Evolutionary conservation across 768 basidiomycete genomes (phyloP).

Genomic region (Naganishia onofrii): DNA sequence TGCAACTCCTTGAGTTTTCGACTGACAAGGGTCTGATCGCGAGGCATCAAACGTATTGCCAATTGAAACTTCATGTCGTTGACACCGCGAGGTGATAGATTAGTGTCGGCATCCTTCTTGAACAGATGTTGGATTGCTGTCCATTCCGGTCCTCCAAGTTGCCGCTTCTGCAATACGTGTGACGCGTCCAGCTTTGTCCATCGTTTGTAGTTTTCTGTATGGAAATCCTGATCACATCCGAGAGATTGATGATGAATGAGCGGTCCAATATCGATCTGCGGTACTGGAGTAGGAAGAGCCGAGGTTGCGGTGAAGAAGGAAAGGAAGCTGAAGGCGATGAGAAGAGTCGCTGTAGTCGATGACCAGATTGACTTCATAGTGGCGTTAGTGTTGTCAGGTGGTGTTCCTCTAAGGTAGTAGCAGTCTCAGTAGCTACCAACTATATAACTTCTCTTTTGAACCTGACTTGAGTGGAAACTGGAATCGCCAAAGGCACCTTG

Average conservation of each 20-base stretch:
- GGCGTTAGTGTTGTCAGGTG: background rate
- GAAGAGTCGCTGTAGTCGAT: background rate
- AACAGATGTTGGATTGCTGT: background rate
- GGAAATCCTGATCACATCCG: background rate
- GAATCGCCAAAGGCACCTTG: too few relatives aligned
- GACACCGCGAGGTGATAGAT: background rate
- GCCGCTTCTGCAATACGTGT: background rate
- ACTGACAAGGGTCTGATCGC: background rate
- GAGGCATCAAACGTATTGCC: background rate
- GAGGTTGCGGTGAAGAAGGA: background rate
- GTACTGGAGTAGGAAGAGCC: background rate
- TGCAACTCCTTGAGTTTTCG: background rate
- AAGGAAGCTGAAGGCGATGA: background rate
- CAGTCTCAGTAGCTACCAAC: background rate
- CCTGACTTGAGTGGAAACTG: background rate
- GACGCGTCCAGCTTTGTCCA: background rate
- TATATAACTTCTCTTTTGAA: too few relatives aligned
- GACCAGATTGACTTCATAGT: background rate
- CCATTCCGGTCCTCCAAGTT: background rate
- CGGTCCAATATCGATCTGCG: background rate
- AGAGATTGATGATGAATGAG: conserved; percentile 4
- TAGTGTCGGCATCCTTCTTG: too few relatives aligned
- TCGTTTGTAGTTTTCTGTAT: background rate
- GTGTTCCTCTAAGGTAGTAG: too few relatives aligned
- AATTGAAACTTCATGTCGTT: background rate